These are phyloP conservation scores for Prillingera fragicola DNA, from an alignment of 1,284 basidiomycete genomes.

Conservation along the genomic window DNA sequence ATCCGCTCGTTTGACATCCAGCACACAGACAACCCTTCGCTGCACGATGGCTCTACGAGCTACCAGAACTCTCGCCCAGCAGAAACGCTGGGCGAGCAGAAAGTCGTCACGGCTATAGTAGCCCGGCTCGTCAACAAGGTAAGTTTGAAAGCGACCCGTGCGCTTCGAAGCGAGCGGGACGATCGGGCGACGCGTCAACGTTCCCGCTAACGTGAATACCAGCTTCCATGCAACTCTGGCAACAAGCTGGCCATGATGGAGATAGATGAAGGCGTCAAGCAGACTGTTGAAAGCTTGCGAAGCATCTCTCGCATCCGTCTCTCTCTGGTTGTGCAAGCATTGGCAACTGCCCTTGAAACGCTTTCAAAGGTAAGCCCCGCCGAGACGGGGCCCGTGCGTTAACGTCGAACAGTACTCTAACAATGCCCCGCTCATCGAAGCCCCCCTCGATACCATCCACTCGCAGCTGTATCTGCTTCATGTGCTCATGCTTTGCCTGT, in stretches of 20 bases:
- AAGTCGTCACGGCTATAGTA: constrained; percentile 34
- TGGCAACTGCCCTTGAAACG: constrained; percentile 68
- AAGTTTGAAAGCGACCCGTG: constrained; percentile 11
- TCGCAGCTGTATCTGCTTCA: constrained; percentile 86
- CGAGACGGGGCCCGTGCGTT: constrained; percentile 53
- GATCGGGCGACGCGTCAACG: neutral
- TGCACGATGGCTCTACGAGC: constrained; percentile 13
- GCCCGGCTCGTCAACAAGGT: constrained; percentile 40
- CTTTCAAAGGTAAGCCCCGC: constrained; percentile 60
- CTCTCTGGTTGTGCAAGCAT: constrained; percentile 69
- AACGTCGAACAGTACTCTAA: constrained; percentile 45
- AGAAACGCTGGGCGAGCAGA: constrained; percentile 28
- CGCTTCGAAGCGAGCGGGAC: neutral
- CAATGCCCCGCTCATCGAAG: constrained; percentile 41
- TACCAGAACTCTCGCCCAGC: constrained; percentile 7
- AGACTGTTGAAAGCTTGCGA: constrained; percentile 70
- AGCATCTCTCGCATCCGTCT: constrained; percentile 68
- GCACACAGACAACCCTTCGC: constrained; percentile 16
- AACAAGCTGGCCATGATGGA: constrained; percentile 66
- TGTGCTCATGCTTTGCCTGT: constrained; percentile 67
- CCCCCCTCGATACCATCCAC: constrained; percentile 69
- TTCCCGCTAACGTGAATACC: constrained; percentile 6
- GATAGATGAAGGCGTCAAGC: constrained; percentile 63
- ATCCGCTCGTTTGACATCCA: constrained; percentile 18
- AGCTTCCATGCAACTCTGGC: constrained; percentile 85